phyloP scores from a whole-genome alignment of 495 filamentous ascomycete genomes.

The Hypoxylon lienhwacheense region DNA sequence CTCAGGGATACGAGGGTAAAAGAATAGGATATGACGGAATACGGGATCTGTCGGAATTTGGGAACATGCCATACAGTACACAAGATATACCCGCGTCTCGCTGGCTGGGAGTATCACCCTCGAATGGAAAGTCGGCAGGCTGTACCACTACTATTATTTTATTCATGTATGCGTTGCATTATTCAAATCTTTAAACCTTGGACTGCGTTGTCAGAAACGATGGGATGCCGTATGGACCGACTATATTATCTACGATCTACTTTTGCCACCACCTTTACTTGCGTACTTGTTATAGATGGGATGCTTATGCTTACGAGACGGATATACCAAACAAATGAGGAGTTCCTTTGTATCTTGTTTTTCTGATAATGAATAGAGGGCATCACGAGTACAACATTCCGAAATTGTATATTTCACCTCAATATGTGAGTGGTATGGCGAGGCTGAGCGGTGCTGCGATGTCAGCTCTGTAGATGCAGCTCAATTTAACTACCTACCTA shows the following conservation, averaged over 20 bases:
- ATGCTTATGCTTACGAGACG: slow-evolving; percentile 24
- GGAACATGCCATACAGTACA: slow-evolving; percentile 25
- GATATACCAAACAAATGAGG: slow-evolving; percentile 30
- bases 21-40: slow-evolving; percentile 25
- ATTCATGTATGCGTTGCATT: slow-evolving; percentile 26
- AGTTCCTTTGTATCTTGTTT: slow-evolving; percentile 1
- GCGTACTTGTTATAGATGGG: slow-evolving; percentile 18
- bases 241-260: slow-evolving; percentile 4
- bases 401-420: too few species aligned
- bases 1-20: slow-evolving; percentile 28
- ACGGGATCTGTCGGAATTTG: slow-evolving; percentile 19
- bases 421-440: too few species aligned
- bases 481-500: too few species aligned
- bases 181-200: slow-evolving; percentile 10
- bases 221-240: slow-evolving; percentile 3
- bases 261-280: background rate
- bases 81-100: slow-evolving; percentile 15
- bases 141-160: slow-evolving; percentile 29
- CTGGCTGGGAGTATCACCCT: slow-evolving; percentile 20
- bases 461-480: too few species aligned
- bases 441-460: too few species aligned
- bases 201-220: slow-evolving; percentile 2
- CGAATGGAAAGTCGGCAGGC: slow-evolving; percentile 23
- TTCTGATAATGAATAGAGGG: slow-evolving; percentile 14
- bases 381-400: background rate